Conservation (phyloP, 1,284 basidiomycete genomes). For the Phylloboletellus chloephorus region DNA sequence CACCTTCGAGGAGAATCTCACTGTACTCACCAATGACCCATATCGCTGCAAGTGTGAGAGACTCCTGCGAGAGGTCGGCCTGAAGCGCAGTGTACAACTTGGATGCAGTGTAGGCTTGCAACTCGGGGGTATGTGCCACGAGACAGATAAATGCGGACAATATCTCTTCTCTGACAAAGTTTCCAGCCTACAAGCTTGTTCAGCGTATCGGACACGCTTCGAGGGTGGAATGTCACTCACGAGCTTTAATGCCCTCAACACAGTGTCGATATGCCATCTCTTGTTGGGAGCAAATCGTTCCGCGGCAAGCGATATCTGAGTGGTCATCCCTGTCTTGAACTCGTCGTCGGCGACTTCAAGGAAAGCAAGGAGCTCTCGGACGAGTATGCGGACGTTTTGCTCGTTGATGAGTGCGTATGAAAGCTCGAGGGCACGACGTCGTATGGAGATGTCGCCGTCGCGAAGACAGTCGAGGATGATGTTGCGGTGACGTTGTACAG, state of each 20-base stretch:
- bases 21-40: slow-evolving; percentile 99
- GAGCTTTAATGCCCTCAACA: slow-evolving; percentile 87
- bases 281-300: slow-evolving; percentile 97
- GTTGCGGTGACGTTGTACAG: slow-evolving; percentile 96
- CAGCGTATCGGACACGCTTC: background rate
- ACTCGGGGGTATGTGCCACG: slow-evolving; percentile 94
- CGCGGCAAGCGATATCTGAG: slow-evolving; percentile 93
- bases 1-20: slow-evolving; percentile 83
- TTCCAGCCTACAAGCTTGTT: slow-evolving; percentile 75
- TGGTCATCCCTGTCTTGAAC: slow-evolving; percentile 97
- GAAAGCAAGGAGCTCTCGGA: slow-evolving; percentile 91
- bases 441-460: slow-evolving; percentile 98
- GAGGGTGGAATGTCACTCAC: slow-evolving; percentile 42
- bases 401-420: slow-evolving; percentile 98
- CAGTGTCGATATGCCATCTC: slow-evolving; percentile 99
- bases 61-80: slow-evolving; percentile 93
- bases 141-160: slow-evolving; percentile 93
- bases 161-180: slow-evolving; percentile 97
- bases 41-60: slow-evolving; percentile 85
- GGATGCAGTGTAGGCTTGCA: slow-evolving; percentile 94
- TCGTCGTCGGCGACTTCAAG: slow-evolving; percentile 98
- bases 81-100: slow-evolving; percentile 87
- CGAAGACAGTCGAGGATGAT: slow-evolving; percentile 97
- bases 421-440: slow-evolving; percentile 92
- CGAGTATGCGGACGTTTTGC: slow-evolving; percentile 87